Evolutionary conservation across 2,329 filamentous ascomycete genomes (phyloP), one percentile per base, ranked within the genome.

Genomic region (Cladorrhinum sp.): DNA sequence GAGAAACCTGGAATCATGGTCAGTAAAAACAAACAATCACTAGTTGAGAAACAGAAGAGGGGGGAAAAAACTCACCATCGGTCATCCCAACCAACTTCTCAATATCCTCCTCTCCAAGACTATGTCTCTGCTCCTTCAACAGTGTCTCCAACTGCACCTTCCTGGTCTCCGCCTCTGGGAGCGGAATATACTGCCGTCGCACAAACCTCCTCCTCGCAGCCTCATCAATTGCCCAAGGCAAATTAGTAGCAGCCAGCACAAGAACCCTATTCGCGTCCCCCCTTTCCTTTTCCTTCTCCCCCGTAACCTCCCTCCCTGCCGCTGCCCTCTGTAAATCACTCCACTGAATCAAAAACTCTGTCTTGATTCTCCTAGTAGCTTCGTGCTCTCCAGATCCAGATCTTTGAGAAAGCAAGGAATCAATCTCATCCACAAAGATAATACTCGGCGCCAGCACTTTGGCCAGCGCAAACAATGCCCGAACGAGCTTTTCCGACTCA

Each of bases 391-490:
- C 89, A 2, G 88, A 88, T 0, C 91, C 91, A 6, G 89, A 90
- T 55, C 95, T 83, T 16, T 92, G 86, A 0, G 92, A 96, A 0
- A 99, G 81, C 0, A 99, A 78, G 0, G 93, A 96, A 73, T 99
- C 95, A 64, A 99, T 99, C 73, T 99, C 95, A 70, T 99, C 95
- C 3, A 99, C 92, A 68, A 99, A 99, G 61, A 99, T 98, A 72
- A 99, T 98, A 63, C 90, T 95, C 0, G 95, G 95, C 0, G 95
- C 92, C 50, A 98, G 81, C 36, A 86, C 82, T 73, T 96, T 96
- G 4, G 95, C 93, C n/a, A 98, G 78, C 0, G 86, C 85, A 72
- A 99, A 99, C 0, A 99, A 79, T 2, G 95, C 95, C 36, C 92
- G 86, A 1, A 99, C 95, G 3, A 99, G 85, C 75, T 99, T 99